Evolutionary conservation across 129 eudicot genomes (phyloP), one percentile per base, ranked within the genome.

Genomic region (Artemisia argyi): DNA sequence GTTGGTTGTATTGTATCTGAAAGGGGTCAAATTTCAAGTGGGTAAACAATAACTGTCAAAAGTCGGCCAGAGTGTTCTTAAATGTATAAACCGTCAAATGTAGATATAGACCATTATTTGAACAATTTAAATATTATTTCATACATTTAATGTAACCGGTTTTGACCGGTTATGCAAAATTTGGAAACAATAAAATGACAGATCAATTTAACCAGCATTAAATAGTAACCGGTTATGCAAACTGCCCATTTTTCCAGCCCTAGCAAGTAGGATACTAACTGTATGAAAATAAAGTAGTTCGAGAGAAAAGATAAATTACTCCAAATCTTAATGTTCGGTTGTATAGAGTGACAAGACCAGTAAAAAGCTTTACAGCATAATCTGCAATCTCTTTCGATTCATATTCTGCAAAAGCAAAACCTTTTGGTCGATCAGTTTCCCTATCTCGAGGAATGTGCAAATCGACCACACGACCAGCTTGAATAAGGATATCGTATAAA

Each of bases 331-430:
- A 73, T 13, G 98, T 93, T 73, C 88, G 78, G 72, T 85, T 87
- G 81, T 80, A 80, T 71, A 84, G 85, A 59, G 85, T 81, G 7
- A 93, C 97, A 19, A 90, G 92, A 24, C 98, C 96, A 71, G 97
- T 53, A 74, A 93, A 93, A 64, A 93, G 96, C 85, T 63, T 87
- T 49, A 93, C 91, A 70, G 98, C 97, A 77, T 93, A 93, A 44
- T 84, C 92, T 1, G 98, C 97, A 44, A 84, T 72, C 84, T 93
- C 98, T 11, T 84, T 84, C 16, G 85, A 73, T 80, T 93, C 98
- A 73, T 87, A 93, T 74, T 93, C 92, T 13, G 97, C 98, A 85
- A 93, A 93, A 50, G 98, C 98, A 69, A 71, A 85, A 63, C 98
- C 98, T 82, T 93, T 93, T 7, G 92, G 92, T 63, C 85, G 75